Evolutionary conservation across 441 rosid species (phyloP).

Genomic region (Pelargonium cotyledonis): DNA sequence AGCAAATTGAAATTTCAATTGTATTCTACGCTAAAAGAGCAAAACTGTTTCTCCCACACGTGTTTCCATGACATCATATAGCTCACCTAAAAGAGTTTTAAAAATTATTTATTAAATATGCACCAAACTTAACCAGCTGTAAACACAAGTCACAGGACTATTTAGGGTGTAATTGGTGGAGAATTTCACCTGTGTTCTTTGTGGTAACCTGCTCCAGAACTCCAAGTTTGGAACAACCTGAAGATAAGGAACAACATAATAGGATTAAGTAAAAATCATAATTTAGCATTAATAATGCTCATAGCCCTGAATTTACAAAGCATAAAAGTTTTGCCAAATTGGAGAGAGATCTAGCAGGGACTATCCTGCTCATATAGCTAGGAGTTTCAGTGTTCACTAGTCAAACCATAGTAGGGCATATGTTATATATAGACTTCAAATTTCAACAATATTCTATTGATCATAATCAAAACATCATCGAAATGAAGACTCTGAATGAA

Average conservation of each 20-base stretch:
- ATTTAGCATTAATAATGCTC: not conserved
- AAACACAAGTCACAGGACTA: no score
- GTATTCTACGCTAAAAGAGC: not conserved
- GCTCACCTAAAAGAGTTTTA: not conserved
- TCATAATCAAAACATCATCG: no score
- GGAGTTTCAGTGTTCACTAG: no score
- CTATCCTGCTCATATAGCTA: no score
- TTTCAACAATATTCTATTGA: no score
- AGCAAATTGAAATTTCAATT: not conserved
- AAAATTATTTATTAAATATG: not conserved
- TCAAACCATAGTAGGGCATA: no score
- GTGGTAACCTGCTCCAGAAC: constrained; percentile 70
- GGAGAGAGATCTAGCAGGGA: no score
- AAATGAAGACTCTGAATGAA: no score
- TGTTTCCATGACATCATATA: not conserved
- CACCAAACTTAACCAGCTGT: not conserved
- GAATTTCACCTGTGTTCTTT: constrained; percentile 52
- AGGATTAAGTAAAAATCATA: constrained; percentile 10
- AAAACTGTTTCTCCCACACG: no score
- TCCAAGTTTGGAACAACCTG: constrained; percentile 80
- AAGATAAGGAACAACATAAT: constrained; percentile 18
- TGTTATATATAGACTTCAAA: no score
- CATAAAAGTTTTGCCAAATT: not conserved
- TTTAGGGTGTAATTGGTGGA: not conserved
- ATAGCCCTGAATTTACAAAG: not conserved